Evolutionary conservation across 352 stramenopile genomes (phyloP), one percentile per base, ranked within the genome.

Genomic region (Phytophthora fragariae): DNA sequence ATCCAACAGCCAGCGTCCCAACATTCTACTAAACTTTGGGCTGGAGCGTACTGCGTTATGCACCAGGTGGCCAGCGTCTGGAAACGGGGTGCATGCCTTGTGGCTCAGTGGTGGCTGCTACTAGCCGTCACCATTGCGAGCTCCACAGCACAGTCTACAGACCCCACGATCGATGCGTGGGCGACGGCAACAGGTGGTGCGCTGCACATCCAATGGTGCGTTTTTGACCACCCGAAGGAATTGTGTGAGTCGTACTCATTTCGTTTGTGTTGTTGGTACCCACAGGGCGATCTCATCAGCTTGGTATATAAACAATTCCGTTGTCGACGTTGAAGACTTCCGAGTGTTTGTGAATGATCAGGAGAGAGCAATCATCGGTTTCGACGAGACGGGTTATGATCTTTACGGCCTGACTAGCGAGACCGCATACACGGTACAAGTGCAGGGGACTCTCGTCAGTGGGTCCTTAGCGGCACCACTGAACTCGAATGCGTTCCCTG

Each of bases 121-220:
- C 5, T 75, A 12, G 24, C 33, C 15, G 29, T 57, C 27, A 15
- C 10, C 7, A 19, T 70, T 14, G 57, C 21, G 68, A 35, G n/a
- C 17, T 24, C 50, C n/a, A n/a, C 39, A 49, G 60, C 60, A 29
- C 59, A 77, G 29, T 37, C 65, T 6, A 49, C 19, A 49, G 41
- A 72, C 29, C 44, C 56, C 1, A 57, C 52, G 11, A 60, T 76
- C 50, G 11, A 60, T 61, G 64, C 55, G 11, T 68, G 59, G 57
- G 57, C 55, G 33, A 37, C 29, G 3, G 4, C 56, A 49, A 83
- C 77, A 15, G 79, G 80, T 14, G 83, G 83, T 3, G 64, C 76
- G 3, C 19, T 90, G n/a, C 55, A 76, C 46, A 64, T 90, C 3
- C 12, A 66, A 15, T 88, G 81, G 77, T 81, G 8, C 11, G 46